These are phyloP conservation scores for Withania somnifera DNA, from an alignment of 305 asterid genomes.

Conservation along the genomic window DNA sequence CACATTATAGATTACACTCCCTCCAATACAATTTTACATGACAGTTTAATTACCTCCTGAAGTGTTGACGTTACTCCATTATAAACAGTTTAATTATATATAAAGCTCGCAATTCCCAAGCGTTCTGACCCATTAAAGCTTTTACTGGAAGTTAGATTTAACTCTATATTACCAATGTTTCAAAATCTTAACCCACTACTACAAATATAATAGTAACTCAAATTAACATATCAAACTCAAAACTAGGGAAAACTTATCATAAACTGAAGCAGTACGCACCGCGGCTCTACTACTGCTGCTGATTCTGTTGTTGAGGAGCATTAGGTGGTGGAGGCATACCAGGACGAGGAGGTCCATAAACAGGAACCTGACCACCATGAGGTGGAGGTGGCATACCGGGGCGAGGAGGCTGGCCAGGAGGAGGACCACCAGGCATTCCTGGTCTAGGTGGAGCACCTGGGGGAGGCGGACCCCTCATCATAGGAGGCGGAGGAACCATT, in stretches of 20 bases:
- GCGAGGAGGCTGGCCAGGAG: slow-evolving; percentile 19
- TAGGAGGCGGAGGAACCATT: slow-evolving; percentile 56
- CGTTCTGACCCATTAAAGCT: background rate
- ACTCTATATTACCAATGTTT: background rate
- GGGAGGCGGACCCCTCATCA: slow-evolving; percentile 79
- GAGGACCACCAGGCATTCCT: slow-evolving; percentile 37
- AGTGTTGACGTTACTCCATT: background rate
- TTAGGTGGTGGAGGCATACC: slow-evolving; percentile 80
- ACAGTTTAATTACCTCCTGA: background rate
- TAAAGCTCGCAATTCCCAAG: background rate
- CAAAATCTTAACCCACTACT: background rate
- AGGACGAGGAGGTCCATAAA: slow-evolving; percentile 69
- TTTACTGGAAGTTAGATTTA: background rate
- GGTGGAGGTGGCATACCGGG: slow-evolving; percentile 81
- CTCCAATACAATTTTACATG: background rate
- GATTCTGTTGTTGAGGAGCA: slow-evolving; percentile 37
- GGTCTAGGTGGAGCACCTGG: slow-evolving; percentile 66
- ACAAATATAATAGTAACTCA: background rate
- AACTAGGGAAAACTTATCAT: background rate
- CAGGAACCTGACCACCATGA: slow-evolving; percentile 55
- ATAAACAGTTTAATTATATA: background rate
- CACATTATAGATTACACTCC: background rate
- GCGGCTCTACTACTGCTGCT: slow-evolving; percentile 21
- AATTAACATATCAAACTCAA: background rate
- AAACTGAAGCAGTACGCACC: background rate